Evolutionary conservation across 2,329 filamentous ascomycete genomes (phyloP), one percentile per base, ranked within the genome.

Genomic region (Talaromyces sp.): DNA sequence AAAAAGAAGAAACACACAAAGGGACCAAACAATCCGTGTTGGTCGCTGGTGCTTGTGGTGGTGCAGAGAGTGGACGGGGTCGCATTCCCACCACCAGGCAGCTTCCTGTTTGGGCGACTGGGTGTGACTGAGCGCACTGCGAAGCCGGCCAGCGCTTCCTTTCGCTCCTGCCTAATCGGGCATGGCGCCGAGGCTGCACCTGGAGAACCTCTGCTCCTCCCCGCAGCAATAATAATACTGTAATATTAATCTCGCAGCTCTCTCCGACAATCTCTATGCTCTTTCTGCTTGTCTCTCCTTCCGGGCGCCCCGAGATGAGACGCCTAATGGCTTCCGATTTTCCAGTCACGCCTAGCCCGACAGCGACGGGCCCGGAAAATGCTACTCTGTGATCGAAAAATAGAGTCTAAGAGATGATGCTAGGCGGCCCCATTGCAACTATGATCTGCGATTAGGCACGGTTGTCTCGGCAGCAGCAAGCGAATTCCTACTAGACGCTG

Each of bases 151-250:
- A 21, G n/a, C 21, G 19, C 43, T 24, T 19, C 24, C 6, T 21
- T 48, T n/a, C 17, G 38, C 55, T 54, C 54, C 59, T 61, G 48
- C 59, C 59, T 61, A 10, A 56, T 57, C 38, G 48, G 54, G 59
- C 21, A 38, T 57, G 38, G 54, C 48, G 14, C 31, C 14, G 10
- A 24, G 2, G 10, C 24, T 26, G 21, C 26, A 38, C 17, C 35
- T 38, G 35, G 35, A n/a, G 35, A 38, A 38, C 21, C 9, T 31
- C n/a, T 46, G 19, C 17, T 31, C 43, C 53, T 56, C 52, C n/a
- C 35, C 29, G 35, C 54, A 56, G 24, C 54, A 10, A 21, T 26
- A 5, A 26, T 26, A 26, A n/a, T n/a, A n/a, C n/a, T n/a, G n/a
- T n/a, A n/a, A n/a, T n/a, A n/a, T n/a, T n/a, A n/a, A n/a, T n/a